Evolutionary conservation across 2,329 filamentous ascomycete genomes (phyloP).

Genomic region (Lithohypha guttulata): DNA sequence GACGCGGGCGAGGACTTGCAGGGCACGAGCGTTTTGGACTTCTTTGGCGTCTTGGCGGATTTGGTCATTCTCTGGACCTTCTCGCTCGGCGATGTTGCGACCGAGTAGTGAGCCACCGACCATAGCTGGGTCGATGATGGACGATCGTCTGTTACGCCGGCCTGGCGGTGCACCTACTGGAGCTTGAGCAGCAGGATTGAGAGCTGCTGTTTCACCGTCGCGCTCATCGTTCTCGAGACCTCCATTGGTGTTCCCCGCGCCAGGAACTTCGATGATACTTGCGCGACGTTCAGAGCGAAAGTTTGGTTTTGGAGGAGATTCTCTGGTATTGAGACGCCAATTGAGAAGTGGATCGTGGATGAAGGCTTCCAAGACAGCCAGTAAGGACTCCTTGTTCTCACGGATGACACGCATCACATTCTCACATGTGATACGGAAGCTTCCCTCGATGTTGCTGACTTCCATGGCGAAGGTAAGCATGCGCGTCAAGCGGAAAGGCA

Average conservation of each 20-base stretch:
- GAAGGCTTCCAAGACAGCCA: conserved; percentile 97
- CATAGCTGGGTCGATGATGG: conserved; percentile 49
- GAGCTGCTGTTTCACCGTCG: conserved; percentile 5
- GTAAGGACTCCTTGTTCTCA: conserved; percentile 95
- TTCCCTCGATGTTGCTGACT: conserved; percentile 98
- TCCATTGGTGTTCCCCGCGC: conserved; percentile 25
- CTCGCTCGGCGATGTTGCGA: conserved; percentile 30
- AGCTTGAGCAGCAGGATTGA: conserved; percentile 26
- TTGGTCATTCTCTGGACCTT: conserved; percentile 15
- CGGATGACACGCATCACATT: conserved; percentile 95
- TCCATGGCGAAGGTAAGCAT: conserved; percentile 99
- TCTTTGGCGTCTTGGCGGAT: conserved; percentile 43
- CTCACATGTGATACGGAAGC: conserved; percentile 95
- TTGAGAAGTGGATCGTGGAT: conserved; percentile 98
- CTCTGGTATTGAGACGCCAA: conserved; percentile 67
- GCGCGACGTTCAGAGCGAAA: conserved; percentile 52
- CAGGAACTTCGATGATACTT: conserved; percentile 41
- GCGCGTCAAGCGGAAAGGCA: conserved; percentile 92
- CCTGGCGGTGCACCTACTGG: conserved; percentile 22
- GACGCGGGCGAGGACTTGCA: conserved; percentile 84
- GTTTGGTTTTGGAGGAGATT: conserved; percentile 49
- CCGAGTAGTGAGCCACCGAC: conserved; percentile 23
- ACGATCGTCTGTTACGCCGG: conserved; percentile 51
- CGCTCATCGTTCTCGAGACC: conserved; percentile 21
- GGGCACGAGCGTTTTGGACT: conserved; percentile 81